Evolutionary conservation across 306 rosid genomes (phyloP), one percentile per base, ranked within the genome.

Genomic region (Quercus parvula): DNA sequence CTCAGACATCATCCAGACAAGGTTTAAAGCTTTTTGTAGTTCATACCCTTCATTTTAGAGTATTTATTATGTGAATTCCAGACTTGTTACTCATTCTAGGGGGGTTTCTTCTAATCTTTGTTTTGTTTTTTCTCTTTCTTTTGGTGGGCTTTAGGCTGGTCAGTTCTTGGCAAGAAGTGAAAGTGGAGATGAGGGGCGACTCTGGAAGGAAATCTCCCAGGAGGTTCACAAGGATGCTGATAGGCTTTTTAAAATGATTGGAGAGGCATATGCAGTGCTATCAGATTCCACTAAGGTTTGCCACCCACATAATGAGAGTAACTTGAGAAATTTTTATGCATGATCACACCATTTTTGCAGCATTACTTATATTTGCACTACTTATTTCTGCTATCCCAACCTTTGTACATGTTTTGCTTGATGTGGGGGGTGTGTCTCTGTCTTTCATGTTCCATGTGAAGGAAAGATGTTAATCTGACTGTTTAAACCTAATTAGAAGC

Each of bases 191-290:
- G 97, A 92, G 71, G 90, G 92, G 55, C 88, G 31, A 86, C 85
- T 92, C 69, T 95, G 97, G 99, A 92, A 89, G 86, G 94, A 92
- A 77, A 90, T 95, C 74, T 87, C 92, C 57, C 87, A 83, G 83
- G 97, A 87, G 85, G 92, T 95, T 74, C 86, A 91, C 84, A 87
- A 83, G 85, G 97, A 95, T 86, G 95, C 97, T 57, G 99, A 93
- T 79, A 89, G 89, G 84, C 99, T 95, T 81, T 95, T 93, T 75
- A 95, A 93, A 90, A 88, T 91, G 90, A 95, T 93, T 77, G 98
- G 96, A 80, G 99, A 95, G 90, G 97, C 99, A 31, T 93, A 93
- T 83, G 89, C 97, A 63, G 92, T 88, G 61, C 98, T 95, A 81
- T 95, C 98, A 54, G 98, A 92, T 84, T 85, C 94, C 63, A 71